phyloP scores from a whole-genome alignment of 129 eudicot genomes.

The Lonicera japonica region DNA sequence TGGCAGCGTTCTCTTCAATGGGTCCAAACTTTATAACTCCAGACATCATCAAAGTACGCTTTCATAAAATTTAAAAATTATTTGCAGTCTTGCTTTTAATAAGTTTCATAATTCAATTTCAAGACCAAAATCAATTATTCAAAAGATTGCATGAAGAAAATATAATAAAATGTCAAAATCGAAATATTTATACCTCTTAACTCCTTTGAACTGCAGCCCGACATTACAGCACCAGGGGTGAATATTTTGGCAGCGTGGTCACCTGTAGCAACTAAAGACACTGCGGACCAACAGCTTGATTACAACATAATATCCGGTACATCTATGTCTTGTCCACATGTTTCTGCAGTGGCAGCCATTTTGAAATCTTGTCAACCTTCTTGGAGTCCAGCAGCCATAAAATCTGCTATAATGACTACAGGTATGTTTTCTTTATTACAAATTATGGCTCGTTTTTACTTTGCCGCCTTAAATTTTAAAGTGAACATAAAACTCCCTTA shows the following conservation, averaged over 20 bases:
- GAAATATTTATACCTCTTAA: background rate
- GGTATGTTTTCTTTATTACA: conserved; percentile 15
- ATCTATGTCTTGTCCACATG: conserved; percentile 79
- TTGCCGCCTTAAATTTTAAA: too few species aligned
- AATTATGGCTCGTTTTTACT: too few species aligned
- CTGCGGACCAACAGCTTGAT: conserved; percentile 34
- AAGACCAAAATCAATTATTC: background rate
- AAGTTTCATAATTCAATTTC: conserved; percentile 4
- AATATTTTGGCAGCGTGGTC: conserved; percentile 77
- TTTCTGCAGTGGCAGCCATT: conserved; percentile 47
- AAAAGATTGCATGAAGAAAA: background rate
- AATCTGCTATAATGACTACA: conserved; percentile 75
- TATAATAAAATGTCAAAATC: background rate
- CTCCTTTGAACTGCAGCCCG: conserved; percentile 41
- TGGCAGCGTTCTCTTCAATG: conserved; percentile 59
- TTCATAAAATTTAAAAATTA: background rate
- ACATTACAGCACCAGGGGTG: conserved; percentile 68
- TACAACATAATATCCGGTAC: conserved; percentile 62
- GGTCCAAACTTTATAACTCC: conserved; percentile 61
- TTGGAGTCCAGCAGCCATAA: conserved; percentile 68
- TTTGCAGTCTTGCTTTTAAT: background rate
- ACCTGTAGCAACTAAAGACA: conserved; percentile 33
- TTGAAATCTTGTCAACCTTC: conserved; percentile 52
- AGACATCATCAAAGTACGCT: conserved; percentile 49
- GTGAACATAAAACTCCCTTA: too few species aligned